Percentiles rank a stretch among this genome's conserved stretches.
These are phyloP conservation scores for Sugiyamaella marilandica DNA, from an alignment of 805 yeast species.

Conservation along the genomic window DNA sequence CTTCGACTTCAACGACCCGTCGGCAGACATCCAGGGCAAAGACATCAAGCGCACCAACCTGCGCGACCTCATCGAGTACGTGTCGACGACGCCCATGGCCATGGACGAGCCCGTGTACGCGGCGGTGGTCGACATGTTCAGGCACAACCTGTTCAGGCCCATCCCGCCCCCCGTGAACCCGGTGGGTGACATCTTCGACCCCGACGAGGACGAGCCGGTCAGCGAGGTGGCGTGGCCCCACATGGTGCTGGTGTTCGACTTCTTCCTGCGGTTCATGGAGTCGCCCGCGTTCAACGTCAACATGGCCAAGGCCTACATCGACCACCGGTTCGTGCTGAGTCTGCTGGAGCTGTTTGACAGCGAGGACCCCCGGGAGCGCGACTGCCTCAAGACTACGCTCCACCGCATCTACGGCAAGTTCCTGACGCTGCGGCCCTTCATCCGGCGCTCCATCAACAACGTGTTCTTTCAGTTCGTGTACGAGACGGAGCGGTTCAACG, in stretches of 20 bases:
- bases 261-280: constrained; percentile 87
- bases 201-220: constrained; percentile 98
- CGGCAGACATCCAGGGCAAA: constrained; percentile 86
- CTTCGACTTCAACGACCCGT: constrained; percentile 92
- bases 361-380: constrained; percentile 96
- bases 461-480: constrained; percentile 90
- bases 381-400: constrained; percentile 87
- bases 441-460: constrained; percentile 84
- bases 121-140: constrained; percentile 86
- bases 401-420: constrained; percentile 97
- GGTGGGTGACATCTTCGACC: constrained; percentile 91
- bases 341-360: constrained; percentile 87
- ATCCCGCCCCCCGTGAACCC: constrained; percentile 99
- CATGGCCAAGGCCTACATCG: constrained; percentile 87
- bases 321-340: constrained; percentile 78
- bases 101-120: constrained; percentile 88
- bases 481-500: constrained; percentile 94
- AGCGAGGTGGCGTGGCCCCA: constrained; percentile 98
- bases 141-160: constrained; percentile 83
- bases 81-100: constrained; percentile 73
- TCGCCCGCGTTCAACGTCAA: constrained; percentile 93
- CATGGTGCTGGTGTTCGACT: constrained; percentile 94
- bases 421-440: constrained; percentile 80
- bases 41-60: constrained; percentile 84
- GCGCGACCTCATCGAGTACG: constrained; percentile 84